Evolutionary conservation across 1,284 basidiomycete genomes (phyloP).

Genomic region (Pseudozyma tsukubaensis): DNA sequence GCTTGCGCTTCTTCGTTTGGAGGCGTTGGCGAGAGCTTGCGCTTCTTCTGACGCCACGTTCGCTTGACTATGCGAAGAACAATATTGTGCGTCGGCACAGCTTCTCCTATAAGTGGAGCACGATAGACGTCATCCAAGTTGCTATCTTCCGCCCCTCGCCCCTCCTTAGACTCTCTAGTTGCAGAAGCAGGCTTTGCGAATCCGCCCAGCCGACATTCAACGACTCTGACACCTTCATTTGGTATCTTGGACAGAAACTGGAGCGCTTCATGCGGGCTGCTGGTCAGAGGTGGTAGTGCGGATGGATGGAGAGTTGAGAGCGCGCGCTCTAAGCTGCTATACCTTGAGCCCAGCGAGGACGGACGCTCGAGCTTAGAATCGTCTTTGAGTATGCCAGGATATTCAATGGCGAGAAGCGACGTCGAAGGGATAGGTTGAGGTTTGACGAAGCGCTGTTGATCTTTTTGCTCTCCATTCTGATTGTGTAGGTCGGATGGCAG

Average conservation of each 20-base stretch:
- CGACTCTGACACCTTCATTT: slow-evolving; percentile 27
- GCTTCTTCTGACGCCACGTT: slow-evolving; percentile 51
- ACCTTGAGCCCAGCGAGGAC: slow-evolving; percentile 2
- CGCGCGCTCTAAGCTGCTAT: slow-evolving; percentile 46
- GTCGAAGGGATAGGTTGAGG: slow-evolving; percentile 45
- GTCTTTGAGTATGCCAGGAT: slow-evolving; percentile 51
- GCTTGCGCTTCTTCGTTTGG: too few relatives aligned
- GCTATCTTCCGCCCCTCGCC: too few relatives aligned
- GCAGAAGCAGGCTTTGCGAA: background rate
- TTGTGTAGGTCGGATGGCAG: background rate
- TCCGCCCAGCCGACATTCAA: slow-evolving; percentile 57
- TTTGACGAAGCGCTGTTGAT: slow-evolving; percentile 10
- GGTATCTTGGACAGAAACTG: slow-evolving; percentile 45
- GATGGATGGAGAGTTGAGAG: slow-evolving; percentile 52
- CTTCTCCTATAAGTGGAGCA: slow-evolving; percentile 45
- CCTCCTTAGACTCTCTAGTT: background rate
- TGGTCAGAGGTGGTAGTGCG: slow-evolving; percentile 34
- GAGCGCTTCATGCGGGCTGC: slow-evolving; percentile 49
- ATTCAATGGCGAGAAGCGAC: slow-evolving; percentile 56
- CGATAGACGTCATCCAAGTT: slow-evolving; percentile 29
- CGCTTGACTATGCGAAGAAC: slow-evolving; percentile 48
- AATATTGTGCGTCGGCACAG: slow-evolving; percentile 48
- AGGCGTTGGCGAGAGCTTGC: slow-evolving; percentile 13
- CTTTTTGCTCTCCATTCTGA: too few relatives aligned
- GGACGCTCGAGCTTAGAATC: background rate